Percentiles rank a stretch among this genome's conserved stretches.
These are phyloP conservation scores for Ophiocordyceps camponoti-leonardi DNA, from an alignment of 2,329 filamentous ascomycete species.

Conservation along the genomic window DNA sequence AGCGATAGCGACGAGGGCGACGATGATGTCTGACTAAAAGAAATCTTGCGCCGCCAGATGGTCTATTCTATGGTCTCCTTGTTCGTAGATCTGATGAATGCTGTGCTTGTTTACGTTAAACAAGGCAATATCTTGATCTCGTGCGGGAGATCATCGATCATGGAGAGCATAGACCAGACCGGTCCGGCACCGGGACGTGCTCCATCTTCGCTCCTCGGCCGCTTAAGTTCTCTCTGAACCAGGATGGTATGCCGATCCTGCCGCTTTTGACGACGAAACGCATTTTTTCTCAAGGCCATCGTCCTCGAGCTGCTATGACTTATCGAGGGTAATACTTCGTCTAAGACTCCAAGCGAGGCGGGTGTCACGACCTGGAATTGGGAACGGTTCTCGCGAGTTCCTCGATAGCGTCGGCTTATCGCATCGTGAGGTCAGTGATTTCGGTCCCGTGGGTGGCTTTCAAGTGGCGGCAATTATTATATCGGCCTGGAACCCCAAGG, in stretches of 20 bases:
- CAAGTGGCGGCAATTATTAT: conserved; percentile 98
- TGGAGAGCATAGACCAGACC: conserved; percentile 80
- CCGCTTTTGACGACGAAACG: conserved; percentile 95
- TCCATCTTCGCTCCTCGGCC: conserved; percentile 78
- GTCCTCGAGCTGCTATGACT: conserved; percentile 95
- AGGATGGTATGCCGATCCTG: conserved; percentile 45
- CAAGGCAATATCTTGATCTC: conserved; percentile 87
- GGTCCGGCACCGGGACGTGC: conserved; percentile 84
- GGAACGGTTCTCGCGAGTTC: conserved; percentile 80
- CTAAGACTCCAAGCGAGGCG: conserved; percentile 53
- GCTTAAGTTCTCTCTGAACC: conserved; percentile 70
- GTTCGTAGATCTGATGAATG: too few species aligned
- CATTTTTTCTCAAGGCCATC: conserved; percentile 80
- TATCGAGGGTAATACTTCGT: conserved; percentile 68
- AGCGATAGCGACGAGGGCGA: conserved; percentile 58
- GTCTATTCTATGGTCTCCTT: too few species aligned
- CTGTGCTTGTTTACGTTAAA: too few species aligned
- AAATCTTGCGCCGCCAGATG: too few species aligned
- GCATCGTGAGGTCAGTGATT: conserved; percentile 71
- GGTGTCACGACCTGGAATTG: conserved; percentile 98
- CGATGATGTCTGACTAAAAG: conserved; percentile 27
- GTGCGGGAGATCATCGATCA: conserved; percentile 67
- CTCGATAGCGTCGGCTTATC: conserved; percentile 71
- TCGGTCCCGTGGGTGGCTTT: conserved; percentile 94
- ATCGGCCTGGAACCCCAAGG: conserved; percentile 83